Base-by-base conservation (phyloP, 2,329 filamentous ascomycete genomes). In the Biscogniauxia sp. region DNA sequence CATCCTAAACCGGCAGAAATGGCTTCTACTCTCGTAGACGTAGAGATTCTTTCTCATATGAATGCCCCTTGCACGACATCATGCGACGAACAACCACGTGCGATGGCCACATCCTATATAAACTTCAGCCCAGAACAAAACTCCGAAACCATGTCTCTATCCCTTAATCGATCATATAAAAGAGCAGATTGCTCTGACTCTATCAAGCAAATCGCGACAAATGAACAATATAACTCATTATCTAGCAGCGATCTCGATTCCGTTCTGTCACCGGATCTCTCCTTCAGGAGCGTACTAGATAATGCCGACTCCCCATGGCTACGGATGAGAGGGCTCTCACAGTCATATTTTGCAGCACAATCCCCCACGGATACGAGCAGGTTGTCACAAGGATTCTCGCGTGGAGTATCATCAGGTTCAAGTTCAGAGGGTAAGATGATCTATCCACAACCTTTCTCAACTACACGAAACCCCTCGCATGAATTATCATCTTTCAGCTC, bases 271-370 rank as follows among this genome's bases (percentile, higher is more conserved):
- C 65, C 65, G 1, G 57, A 78, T 37, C 65, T 80, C 11, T 81
- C 79, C 55, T 82, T 82, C 45, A 66, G 64, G 6, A 77, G 78
- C 51, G 79, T 74, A 3, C 52, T 77, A 26, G 79, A 80, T 53
- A 82, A 81, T 62, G 66, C 63, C 9, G 58, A 51, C 65, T 75
- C 58, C 63, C 73, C 17, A 76, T 13, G 2, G 7, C 50, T 51
- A 41, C 37, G 37, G 9, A 28, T 28, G 26, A 28, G 5, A 28
- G 20, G 50, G 5, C 26, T 5, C 13, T 11, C 45, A 17, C 45
- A 50, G 19, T 20, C 15, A 50, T 11, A 4, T 17, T 11, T 17
- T 28, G 5, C 9, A 28, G 26, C 26, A 28, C 5, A 28, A 28
- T 5, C 26, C 9, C 5, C 26, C 9, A 28, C 26, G 26, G 26